These are phyloP conservation scores for Scutellospora calospora DNA, from an alignment of 371 early-diverging fungal genomes.

Conservation along the genomic window DNA sequence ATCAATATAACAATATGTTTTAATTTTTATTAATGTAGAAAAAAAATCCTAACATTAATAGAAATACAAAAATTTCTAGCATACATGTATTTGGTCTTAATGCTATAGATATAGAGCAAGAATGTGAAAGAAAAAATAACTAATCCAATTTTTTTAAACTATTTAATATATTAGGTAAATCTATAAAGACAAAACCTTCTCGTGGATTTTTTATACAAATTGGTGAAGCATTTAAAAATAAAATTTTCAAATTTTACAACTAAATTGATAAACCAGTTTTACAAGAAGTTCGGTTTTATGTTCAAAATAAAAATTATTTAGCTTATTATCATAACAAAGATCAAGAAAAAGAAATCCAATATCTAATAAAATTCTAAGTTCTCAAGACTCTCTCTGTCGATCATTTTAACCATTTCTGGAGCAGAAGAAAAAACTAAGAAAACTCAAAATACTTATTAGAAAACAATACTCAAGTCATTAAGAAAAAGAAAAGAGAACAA, in stretches of 20 bases:
- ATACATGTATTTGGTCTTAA: conserved; percentile 6
- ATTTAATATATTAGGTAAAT: not conserved
- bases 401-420: no score
- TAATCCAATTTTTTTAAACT: not conserved
- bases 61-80: not conserved
- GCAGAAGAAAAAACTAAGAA: no score
- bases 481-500: no score
- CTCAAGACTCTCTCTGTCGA: no score
- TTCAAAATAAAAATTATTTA: not conserved
- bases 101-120: not conserved
- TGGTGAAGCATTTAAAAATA: not conserved
- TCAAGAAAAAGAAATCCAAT: not conserved
- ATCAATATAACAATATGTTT: not conserved
- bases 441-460: no score
- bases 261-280: not conserved
- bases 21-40: not conserved
- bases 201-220: not conserved
- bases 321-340: not conserved
- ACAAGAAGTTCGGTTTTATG: not conserved
- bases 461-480: no score
- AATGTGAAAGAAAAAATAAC: not conserved
- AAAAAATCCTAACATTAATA: not conserved
- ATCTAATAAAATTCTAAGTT: no score
- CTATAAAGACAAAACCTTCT: not conserved
- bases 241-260: not conserved